A percentile compares a stretch with the other conserved stretches of the same genome.
Conservation (phyloP, 2,329 filamentous ascomycete genomes). For the Microdochium trichocladiopsis region DNA sequence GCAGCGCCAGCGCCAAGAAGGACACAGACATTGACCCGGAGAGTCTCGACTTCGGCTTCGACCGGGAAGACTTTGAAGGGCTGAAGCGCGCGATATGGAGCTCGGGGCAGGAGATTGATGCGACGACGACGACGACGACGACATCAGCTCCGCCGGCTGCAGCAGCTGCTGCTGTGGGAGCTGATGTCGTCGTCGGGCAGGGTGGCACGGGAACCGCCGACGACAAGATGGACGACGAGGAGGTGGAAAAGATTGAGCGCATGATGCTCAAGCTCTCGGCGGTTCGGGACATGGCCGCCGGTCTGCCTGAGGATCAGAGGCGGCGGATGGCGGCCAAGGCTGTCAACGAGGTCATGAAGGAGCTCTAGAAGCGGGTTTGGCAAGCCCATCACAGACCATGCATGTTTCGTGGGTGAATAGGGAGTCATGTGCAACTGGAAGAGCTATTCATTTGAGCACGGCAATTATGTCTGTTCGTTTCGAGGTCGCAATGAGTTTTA, state of each 20-base stretch:
- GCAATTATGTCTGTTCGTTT: too few species aligned
- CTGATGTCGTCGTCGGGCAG: slow-evolving; percentile 5
- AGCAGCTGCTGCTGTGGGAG: slow-evolving; percentile 4
- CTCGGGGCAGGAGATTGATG: slow-evolving; percentile 17
- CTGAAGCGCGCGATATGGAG: slow-evolving; percentile 45
- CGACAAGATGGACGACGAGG: slow-evolving; percentile 35
- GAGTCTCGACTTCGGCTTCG: slow-evolving; percentile 44
- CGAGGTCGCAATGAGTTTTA: too few species aligned
- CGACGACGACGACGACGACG: slow-evolving; percentile 2
- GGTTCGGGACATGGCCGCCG: slow-evolving; percentile 50
- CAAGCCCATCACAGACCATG: too few species aligned
- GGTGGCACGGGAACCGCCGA: slow-evolving; percentile 17
- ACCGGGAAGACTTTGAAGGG: slow-evolving; percentile 44
- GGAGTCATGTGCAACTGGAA: too few species aligned
- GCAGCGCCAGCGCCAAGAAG: slow-evolving; percentile 20
- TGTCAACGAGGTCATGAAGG: slow-evolving; percentile 58
- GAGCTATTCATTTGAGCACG: too few species aligned
- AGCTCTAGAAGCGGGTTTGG: slow-evolving; percentile 28
- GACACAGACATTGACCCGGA: slow-evolving; percentile 31
- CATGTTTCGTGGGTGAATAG: too few species aligned
- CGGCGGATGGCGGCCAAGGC: slow-evolving; percentile 53
- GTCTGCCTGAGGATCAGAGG: slow-evolving; percentile 53
- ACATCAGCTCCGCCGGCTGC: slow-evolving; percentile 10
- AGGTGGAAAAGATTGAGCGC: slow-evolving; percentile 51
- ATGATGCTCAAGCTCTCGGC: slow-evolving; percentile 61